Evolutionary conservation across 352 stramenopile genomes (phyloP), one percentile per base, ranked within the genome.

Genomic region (Proteromonas lacertae): DNA sequence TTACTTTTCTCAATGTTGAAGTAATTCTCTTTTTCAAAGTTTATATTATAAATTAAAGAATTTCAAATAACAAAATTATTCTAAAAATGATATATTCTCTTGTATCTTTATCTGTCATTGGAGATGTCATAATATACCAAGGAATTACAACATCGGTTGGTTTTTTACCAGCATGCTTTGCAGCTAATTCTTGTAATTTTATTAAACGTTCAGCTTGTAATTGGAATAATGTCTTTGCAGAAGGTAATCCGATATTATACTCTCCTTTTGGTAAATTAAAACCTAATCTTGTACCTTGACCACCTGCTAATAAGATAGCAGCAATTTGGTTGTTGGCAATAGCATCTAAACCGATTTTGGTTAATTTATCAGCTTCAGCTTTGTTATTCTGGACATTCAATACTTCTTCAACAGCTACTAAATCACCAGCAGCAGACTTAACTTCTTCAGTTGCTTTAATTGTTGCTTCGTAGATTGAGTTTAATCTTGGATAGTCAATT

Each of bases 31-130:
- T 64, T 32, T 14, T 50, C 44, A 51, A 96, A 96, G 53, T 72
- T 93, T 4, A 44, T 44, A 2, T 65, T 42, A 3, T 80, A 95
- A 17, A 67, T 59, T 12, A 72, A 61, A 48, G 95, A 66, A 50
- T 94, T 97, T 48, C 92, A 65, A 12, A 69, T 62, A 48, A 70
- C 92, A 12, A 82, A n/a, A n/a, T n/a, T n/a, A n/a, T n/a, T n/a
- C n/a, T n/a, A n/a, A n/a, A n/a, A n/a, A n/a, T n/a, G n/a, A n/a
- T n/a, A n/a, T n/a, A n/a, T n/a, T n/a, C n/a, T n/a, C n/a, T n/a
- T n/a, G n/a, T n/a, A n/a, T n/a, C n/a, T n/a, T n/a, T n/a, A n/a
- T n/a, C n/a, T n/a, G n/a, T n/a, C n/a, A n/a, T n/a, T n/a, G n/a
- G n/a, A n/a, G n/a, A n/a, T n/a, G n/a, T n/a, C n/a, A n/a, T n/a